Percentiles rank a stretch among this genome's conserved stretches.
phyloP scores from a whole-genome alignment of 2,329 filamentous ascomycete genomes.

The Botrytis paeoniae region DNA sequence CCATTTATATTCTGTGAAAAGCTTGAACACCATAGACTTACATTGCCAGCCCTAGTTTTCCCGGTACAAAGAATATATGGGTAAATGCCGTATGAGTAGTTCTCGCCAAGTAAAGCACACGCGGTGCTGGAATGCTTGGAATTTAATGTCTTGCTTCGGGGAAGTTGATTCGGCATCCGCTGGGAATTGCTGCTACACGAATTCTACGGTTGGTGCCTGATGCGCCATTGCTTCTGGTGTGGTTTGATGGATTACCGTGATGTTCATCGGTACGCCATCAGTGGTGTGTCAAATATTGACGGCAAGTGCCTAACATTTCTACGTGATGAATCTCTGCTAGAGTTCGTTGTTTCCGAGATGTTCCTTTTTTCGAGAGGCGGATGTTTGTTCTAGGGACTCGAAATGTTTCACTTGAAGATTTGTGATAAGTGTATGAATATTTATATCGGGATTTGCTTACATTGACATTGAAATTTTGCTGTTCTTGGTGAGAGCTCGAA shows the following conservation, averaged over 20 bases:
- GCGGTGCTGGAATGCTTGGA: neutral
- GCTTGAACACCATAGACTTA: neutral
- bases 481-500: neutral
- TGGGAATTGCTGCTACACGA: neutral
- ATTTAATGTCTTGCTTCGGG: neutral
- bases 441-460: neutral
- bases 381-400: neutral
- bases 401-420: neutral
- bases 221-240: neutral
- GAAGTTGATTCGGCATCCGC: neutral
- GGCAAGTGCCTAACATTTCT: neutral
- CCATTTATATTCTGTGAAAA: neutral
- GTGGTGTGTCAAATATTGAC: neutral
- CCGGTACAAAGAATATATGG: neutral
- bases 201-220: neutral
- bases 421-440: neutral
- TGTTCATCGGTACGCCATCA: neutral
- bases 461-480: neutral
- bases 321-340: neutral
- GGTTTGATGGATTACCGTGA: neutral
- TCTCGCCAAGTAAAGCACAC: neutral
- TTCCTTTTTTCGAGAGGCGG: neutral
- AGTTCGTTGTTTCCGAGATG: neutral
- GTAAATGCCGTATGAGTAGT: neutral
- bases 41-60: neutral